Base-by-base conservation (phyloP, 305 asterid genomes). In the Fraxinus baroniana region DNA sequence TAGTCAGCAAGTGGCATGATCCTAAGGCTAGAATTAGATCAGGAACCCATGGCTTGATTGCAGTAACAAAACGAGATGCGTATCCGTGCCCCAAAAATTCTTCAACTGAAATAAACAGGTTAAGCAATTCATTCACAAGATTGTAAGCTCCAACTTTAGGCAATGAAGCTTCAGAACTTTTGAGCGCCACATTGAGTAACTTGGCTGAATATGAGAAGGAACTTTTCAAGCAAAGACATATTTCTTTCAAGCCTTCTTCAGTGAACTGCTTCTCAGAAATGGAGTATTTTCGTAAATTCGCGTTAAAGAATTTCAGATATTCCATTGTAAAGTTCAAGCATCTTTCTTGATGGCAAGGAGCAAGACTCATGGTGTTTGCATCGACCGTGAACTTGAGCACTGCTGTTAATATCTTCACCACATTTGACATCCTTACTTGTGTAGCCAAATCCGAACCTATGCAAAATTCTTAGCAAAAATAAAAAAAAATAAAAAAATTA, bases 151-250 rank as follows among this genome's bases (percentile, higher is more conserved):
- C 89, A 46, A 74, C 78, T 81, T 77, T 85, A 35, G 87, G 83
- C 71, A 80, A 78, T 71, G 91, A 77, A 70, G 32, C 89, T 83
- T 91, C 92, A 64, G 85, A 83, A 76, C 86, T 44, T 83, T 87
- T 90, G 24, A 96, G 92, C 86, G 87, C 89, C 73, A 83, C 79
- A 81, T 86, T 89, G 57, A 96, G 87, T 81, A 91, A 84, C 93
- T 96, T 94, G 87, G 98, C 93, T 36, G 90, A 92, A 84, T 96
- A 96, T 80, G 95, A 90, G 85, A 94, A 83, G 64, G 95, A 91
- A 80, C 97, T 90, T 89, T 89, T 94, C 83, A 94, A 75, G 87
- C 95, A 94, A 30, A 85, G 77, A 81, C 84, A 86, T 18, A 85
- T 86, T 52, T 90, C 94, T 79, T 85, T 89, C 81, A 87, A 73